Conservation (phyloP, 2,329 filamentous ascomycete genomes). For the Talaromyces rugulosus region DNA sequence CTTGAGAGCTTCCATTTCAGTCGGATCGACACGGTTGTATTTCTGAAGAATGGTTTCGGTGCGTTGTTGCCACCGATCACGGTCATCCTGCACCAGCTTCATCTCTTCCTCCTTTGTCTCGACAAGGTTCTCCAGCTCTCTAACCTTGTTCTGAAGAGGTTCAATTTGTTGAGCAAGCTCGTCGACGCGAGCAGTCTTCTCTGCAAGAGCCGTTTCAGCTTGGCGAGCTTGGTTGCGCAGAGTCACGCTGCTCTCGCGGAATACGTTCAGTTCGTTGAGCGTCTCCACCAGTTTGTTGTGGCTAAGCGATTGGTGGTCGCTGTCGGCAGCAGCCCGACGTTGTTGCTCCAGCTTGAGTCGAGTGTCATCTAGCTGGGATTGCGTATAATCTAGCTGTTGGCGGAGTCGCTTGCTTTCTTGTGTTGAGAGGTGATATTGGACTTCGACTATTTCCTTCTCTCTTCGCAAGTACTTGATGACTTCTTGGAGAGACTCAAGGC, state of each 20-base stretch:
- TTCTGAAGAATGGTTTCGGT: conserved; percentile 94
- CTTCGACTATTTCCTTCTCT: conserved; percentile 96
- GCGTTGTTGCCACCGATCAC: conserved; percentile 92
- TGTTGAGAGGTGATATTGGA: conserved; percentile 86
- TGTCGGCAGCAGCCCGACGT: conserved; percentile 70
- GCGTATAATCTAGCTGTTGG: conserved; percentile 83
- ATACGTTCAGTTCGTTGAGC: conserved; percentile 90
- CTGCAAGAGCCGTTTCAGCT: conserved; percentile 68
- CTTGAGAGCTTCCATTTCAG: conserved; percentile 86
- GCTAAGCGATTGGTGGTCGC: conserved; percentile 66
- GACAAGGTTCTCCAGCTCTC: conserved; percentile 76
- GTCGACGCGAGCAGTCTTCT: conserved; percentile 70
- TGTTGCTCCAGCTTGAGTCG: conserved; percentile 89
- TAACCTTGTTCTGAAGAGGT: conserved; percentile 74
- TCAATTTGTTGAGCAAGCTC: conserved; percentile 71
- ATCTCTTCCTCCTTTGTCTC: conserved; percentile 82
- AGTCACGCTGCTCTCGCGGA: conserved; percentile 90
- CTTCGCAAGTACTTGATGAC: conserved; percentile 86
- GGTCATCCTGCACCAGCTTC: conserved; percentile 81
- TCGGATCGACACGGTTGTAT: conserved; percentile 91
- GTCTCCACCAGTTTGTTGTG: conserved; percentile 93
- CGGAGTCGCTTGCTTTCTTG: conserved; percentile 85
- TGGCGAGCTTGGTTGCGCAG: conserved; percentile 81
- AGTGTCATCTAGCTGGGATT: conserved; percentile 82
- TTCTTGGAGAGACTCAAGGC: conserved; percentile 75